Evolutionary conservation across 148 eudicot genomes (phyloP).

Genomic region (Drosera capensis): DNA sequence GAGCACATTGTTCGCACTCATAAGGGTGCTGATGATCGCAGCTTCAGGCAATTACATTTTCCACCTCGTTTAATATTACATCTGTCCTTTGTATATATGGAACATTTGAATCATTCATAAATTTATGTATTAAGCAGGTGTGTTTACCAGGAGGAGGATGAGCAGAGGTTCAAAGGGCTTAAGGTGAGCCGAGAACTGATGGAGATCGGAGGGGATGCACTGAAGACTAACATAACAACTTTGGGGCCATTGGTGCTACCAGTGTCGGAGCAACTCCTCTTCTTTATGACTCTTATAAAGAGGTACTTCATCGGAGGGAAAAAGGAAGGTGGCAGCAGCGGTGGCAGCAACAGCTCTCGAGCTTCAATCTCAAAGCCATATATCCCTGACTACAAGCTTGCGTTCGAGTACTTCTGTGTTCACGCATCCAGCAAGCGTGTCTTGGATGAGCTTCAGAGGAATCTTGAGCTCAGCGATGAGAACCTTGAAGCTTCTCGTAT

Average conservation of each 20-base stretch:
- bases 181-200: constrained; percentile 61
- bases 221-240: constrained; percentile 94
- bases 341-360: neutral
- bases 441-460: constrained; percentile 69
- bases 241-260: constrained; percentile 90
- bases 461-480: constrained; percentile 61
- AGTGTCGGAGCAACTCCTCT: constrained; percentile 74
- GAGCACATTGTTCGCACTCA: constrained; percentile 93
- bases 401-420: constrained; percentile 89
- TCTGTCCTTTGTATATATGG: neutral
- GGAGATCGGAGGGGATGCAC: constrained; percentile 81
- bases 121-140: constrained; percentile 26
- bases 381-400: constrained; percentile 92
- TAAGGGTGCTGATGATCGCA: constrained; percentile 82
- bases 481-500: constrained; percentile 72
- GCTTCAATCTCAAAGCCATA: constrained; percentile 30
- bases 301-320: constrained; percentile 29
- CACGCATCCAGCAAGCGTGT: constrained; percentile 74
- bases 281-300: constrained; percentile 57
- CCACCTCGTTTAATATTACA: neutral
- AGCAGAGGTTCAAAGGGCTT: constrained; percentile 47
- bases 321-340: neutral
- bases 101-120: neutral
- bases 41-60: constrained; percentile 37
- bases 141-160: constrained; percentile 84